Percentiles rank a stretch among this genome's conserved stretches.
Conservation (phyloP, 257 asterid genomes). For the Solanum microdontum region DNA sequence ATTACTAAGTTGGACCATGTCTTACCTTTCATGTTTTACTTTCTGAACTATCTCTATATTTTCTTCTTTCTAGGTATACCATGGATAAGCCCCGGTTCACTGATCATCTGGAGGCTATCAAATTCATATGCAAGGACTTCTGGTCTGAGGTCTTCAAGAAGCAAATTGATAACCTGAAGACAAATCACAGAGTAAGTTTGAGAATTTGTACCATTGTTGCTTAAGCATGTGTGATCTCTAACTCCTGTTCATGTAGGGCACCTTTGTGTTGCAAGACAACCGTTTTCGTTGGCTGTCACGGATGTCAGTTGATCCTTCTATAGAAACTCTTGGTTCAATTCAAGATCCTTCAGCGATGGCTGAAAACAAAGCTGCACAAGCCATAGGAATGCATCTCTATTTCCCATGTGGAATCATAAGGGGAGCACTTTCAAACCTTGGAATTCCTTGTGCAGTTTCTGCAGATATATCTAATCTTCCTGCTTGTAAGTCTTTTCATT, state of each 20-base stretch:
- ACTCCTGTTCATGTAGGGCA: slow-evolving; percentile 42
- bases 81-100: slow-evolving; percentile 93
- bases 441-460: slow-evolving; percentile 98
- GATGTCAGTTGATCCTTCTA: slow-evolving; percentile 72
- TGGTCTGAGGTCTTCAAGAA: slow-evolving; percentile 99
- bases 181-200: slow-evolving; percentile 84
- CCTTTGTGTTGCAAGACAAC: slow-evolving; percentile 93
- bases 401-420: slow-evolving; percentile 96
- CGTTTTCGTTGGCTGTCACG: slow-evolving; percentile 82
- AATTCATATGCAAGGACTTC: slow-evolving; percentile 95
- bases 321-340: slow-evolving; percentile 53
- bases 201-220: neutral
- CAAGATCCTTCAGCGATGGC: slow-evolving; percentile 96
- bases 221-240: neutral
- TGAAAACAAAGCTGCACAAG: slow-evolving; percentile 75
- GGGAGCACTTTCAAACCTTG: slow-evolving; percentile 97
- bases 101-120: slow-evolving; percentile 91
- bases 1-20: neutral
- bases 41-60: neutral
- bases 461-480: slow-evolving; percentile 94
- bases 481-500: slow-evolving; percentile 57
- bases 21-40: neutral
- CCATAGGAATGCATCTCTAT: slow-evolving; percentile 90
- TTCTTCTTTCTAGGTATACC: slow-evolving; percentile 48
- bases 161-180: slow-evolving; percentile 94